Base-by-base conservation (phyloP, 192 early-diverging fungal genomes). In the Spinellus fusiger region DNA sequence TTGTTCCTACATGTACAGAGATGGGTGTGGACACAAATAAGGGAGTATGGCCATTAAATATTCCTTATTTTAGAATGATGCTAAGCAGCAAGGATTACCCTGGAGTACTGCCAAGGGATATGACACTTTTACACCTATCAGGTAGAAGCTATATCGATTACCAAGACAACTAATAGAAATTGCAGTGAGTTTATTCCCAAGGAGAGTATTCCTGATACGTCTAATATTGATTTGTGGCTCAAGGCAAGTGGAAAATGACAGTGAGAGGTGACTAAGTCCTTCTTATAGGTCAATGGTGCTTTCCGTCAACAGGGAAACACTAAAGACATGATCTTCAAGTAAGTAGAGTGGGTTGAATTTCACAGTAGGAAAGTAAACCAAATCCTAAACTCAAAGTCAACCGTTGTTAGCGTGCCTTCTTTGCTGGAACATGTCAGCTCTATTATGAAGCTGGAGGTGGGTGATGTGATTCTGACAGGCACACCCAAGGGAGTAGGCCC, bases 41-140 rank as follows among this genome's bases (percentile, higher is more conserved):
- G n/a, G n/a, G n/a, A n/a, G n/a, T n/a, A 37, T 13, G 35, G 35
- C 13, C 13, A 37, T 9, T 9, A 37, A 37, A 37, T 9, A 37
- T 13, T 10, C 12, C 22, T 31, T n/a, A 32, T 7, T 32, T 34
- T 56, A 66, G 65, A 66, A 54, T 20, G 75, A 77, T 28, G 93
- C 87, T 46, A 98, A 95, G 76, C 83, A 86, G 64, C 75, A 70
- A 15, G 90, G 93, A 1, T 74, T 87, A 35, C 96, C 96, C 18
- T 98, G 96, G 96, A 85, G 88, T 22, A 76, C 83, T 1, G 86
- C 96, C 31, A 98, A 98, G 77, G 96, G 94, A 0, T 95, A 88
- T 73, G 96, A 98, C 66, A 93, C 93, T 5, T 98, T 96, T 58
- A 90, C 91, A 3, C 93, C 95, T n/a, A 76, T 95, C 34, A 85